Base-by-base conservation (phyloP, 192 early-diverging fungal genomes). In the Cetraspora pellucida region DNA sequence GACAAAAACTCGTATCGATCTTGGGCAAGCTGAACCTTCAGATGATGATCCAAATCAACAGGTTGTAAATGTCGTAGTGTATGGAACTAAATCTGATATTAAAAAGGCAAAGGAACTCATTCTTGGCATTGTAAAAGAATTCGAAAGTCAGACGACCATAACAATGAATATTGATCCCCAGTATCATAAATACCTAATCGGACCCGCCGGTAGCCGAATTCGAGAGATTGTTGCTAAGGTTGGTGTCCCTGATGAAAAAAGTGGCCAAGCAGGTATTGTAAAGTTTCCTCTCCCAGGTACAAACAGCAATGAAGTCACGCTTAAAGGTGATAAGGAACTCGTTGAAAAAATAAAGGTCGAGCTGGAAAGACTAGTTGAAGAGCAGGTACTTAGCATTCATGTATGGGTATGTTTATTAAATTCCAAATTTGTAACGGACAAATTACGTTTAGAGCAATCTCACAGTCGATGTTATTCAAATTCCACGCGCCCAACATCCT, bases 401-500 rank as follows among this genome's bases (percentile, higher is more conserved):
- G 16, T 44, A 13, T 30, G n/a, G n/a, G n/a, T n/a, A 5, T 37
- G 1, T 37, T 37, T 37, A 37, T 37, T 37, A 37, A 37, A 6
- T 37, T 37, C 37, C 37, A 7, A 37, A 37, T 37, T 37, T 37
- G 37, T 65, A 64, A 37, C 13, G 11, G 4, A 25, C 28, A 7
- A 10, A 10, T 64, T 64, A 65, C 2, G 16, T 37, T 19, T 59
- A 73, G 64, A 64, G 21, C 23, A 64, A 64, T 31, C 47, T 64
- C 23, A 28, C 21, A 43, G 74, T 66, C 43, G 74, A 66, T 43
- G 49, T 61, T 2, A 78, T 96, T n/a, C 49, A 73, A 52, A 89
- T 97, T 71, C 95, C 95, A 0, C 88, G 84, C 13, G 85, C 88
- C 14, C 85, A 95, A 59, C 94, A 96, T 78, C 87, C 90, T 16